A percentile compares a stretch with the other conserved stretches of the same genome.
These are phyloP conservation scores for Acanthamoeba triangularis DNA, from an alignment of 208 protist species.

Conservation along the genomic window DNA sequence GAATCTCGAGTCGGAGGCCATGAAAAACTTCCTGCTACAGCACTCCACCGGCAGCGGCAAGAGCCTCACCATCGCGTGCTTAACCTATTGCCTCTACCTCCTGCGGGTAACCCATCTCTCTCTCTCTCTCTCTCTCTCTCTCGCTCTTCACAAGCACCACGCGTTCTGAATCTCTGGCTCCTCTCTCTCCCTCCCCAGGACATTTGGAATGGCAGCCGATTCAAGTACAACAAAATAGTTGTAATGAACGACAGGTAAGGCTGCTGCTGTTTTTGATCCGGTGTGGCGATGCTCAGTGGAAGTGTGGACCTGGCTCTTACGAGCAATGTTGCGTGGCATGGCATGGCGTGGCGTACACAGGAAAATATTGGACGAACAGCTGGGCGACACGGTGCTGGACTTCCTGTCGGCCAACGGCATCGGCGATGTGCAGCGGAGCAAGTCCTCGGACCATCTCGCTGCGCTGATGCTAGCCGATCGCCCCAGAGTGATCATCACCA, in stretches of 20 bases:
- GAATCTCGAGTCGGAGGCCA: conserved; percentile 1
- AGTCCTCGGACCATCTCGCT: conserved; percentile 2
- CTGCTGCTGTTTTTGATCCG: neutral
- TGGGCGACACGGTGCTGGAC: conserved; percentile 63
- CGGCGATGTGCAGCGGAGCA: conserved; percentile 49
- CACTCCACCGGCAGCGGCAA: conserved; percentile 73
- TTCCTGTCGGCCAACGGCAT: conserved; percentile 54
- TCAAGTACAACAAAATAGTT: conserved; percentile 69
- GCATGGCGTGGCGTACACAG: neutral
- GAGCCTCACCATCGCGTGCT: conserved; percentile 71
- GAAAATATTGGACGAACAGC: conserved; percentile 72
- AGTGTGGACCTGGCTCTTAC: neutral
- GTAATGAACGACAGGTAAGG: conserved; percentile 67
- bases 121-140: neutral
- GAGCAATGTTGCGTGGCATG: neutral
- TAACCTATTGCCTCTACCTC: conserved; percentile 50
- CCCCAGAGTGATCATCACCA: conserved; percentile 70
- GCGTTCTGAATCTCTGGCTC: neutral
- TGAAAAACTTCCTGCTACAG: conserved; percentile 72
- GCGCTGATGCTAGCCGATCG: neutral
- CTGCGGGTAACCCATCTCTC: conserved; percentile 11
- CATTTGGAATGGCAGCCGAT: conserved; percentile 33
- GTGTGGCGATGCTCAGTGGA: too few species aligned
- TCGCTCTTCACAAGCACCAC: too few species aligned
- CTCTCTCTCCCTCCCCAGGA: neutral